phyloP scores from a whole-genome alignment of 306 rosid species.

The Rosa chinensis region DNA sequence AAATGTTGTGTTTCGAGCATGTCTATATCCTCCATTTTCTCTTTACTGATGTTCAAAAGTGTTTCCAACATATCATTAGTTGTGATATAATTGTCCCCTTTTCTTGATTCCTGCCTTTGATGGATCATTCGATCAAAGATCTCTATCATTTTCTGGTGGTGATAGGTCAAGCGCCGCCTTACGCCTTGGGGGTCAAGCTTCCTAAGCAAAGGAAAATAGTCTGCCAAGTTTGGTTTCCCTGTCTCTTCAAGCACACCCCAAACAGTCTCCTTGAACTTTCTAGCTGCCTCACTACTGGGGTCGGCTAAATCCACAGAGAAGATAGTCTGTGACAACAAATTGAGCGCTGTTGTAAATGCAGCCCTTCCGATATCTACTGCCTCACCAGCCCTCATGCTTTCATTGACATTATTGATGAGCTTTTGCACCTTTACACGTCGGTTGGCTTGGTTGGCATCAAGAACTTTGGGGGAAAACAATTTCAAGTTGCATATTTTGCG shows the following conservation, averaged over 20 bases:
- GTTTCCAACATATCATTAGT: not conserved
- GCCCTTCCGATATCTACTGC: slow-evolving; percentile 22
- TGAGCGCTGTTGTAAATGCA: slow-evolving; percentile 14
- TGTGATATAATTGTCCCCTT: not conserved
- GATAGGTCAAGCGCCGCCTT: not conserved
- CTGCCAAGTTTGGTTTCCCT: not conserved
- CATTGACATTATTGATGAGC: not conserved
- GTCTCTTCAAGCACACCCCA: not conserved
- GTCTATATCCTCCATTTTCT: not conserved
- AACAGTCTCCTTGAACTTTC: slow-evolving; percentile 14
- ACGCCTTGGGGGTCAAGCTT: not conserved
- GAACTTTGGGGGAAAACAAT: slow-evolving; percentile 11
- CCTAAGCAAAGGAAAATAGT: not conserved
- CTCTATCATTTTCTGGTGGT: not conserved
- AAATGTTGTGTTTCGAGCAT: not conserved
- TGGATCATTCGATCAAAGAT: not conserved
- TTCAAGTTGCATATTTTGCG: slow-evolving; percentile 26
- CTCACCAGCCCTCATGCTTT: slow-evolving; percentile 2
- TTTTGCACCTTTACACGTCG: slow-evolving; percentile 12
- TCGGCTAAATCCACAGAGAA: slow-evolving; percentile 30
- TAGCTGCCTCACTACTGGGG: slow-evolving; percentile 6
- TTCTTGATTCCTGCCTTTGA: not conserved
- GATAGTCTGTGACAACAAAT: slow-evolving; percentile 30
- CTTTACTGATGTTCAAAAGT: not conserved
- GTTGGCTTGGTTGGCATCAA: slow-evolving; percentile 26